Evolutionary conservation across 352 stramenopile genomes (phyloP).

Genomic region (Pythium scleroteichum): DNA sequence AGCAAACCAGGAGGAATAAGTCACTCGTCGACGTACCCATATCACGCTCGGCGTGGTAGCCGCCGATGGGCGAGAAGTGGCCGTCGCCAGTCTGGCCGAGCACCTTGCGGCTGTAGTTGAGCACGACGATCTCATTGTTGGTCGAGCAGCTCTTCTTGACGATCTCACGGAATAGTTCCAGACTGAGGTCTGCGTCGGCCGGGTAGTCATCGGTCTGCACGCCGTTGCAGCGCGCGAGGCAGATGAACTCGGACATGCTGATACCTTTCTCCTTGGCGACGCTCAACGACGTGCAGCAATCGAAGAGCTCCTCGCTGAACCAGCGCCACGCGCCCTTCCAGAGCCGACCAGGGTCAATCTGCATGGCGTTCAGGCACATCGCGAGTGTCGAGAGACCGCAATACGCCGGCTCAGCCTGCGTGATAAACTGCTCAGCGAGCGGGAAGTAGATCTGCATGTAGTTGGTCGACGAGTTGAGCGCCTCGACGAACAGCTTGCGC

Average conservation of each 20-base stretch:
- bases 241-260: constrained; percentile 66
- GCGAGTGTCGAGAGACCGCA: constrained; percentile 86
- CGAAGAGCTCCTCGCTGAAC: constrained; percentile 84
- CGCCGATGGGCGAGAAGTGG: constrained; percentile 97
- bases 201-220: constrained; percentile 40
- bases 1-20: not conserved
- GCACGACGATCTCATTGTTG: constrained; percentile 87
- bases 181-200: constrained; percentile 48
- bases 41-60: constrained; percentile 91
- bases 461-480: constrained; percentile 51
- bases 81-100: constrained; percentile 94
- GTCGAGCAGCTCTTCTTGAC: constrained; percentile 76
- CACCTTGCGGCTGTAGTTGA: constrained; percentile 91
- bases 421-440: constrained; percentile 88
- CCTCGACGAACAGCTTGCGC: constrained; percentile 78
- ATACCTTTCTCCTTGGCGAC: constrained; percentile 78
- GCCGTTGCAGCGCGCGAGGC: constrained; percentile 37
- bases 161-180: constrained; percentile 57
- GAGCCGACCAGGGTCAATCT: constrained; percentile 72
- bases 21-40: constrained; percentile 39
- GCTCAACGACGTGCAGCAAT: constrained; percentile 75
- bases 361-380: constrained; percentile 79
- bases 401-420: constrained; percentile 91
- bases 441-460: constrained; percentile 94
- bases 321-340: constrained; percentile 84